These are phyloP conservation scores for Chlorella sorokiniana DNA, from an alignment of 139 green algal species.

Conservation along the genomic window DNA sequence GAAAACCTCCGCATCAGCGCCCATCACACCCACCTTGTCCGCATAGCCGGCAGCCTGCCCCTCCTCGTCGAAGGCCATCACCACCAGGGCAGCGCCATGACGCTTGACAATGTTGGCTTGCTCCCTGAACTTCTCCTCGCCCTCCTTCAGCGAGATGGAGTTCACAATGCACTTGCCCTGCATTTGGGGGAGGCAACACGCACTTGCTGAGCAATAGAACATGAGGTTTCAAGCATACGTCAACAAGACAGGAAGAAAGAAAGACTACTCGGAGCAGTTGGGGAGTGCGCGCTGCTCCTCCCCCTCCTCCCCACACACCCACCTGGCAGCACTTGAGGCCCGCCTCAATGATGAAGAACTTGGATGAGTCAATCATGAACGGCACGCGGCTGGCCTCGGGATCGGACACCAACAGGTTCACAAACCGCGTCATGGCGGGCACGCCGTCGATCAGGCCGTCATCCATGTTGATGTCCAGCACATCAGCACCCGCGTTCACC, in stretches of 20 bases:
- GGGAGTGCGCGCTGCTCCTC: no score
- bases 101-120: constrained; percentile 82
- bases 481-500: constrained; percentile 82
- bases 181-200: not conserved
- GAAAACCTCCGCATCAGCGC: not conserved
- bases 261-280: no score
- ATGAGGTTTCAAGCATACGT: no score
- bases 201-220: not conserved
- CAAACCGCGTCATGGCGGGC: constrained; percentile 93
- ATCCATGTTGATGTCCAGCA: constrained; percentile 99
- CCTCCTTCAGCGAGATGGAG: constrained; percentile 98
- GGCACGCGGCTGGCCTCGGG: constrained; percentile 93
- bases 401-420: constrained; percentile 97
- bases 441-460: constrained; percentile 97
- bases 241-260: not conserved
- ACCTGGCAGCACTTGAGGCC: constrained; percentile 93
- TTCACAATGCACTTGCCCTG: constrained; percentile 99
- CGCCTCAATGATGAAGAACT: constrained; percentile 97
- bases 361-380: constrained; percentile 99
- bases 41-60: constrained; percentile 77
- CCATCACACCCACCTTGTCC: constrained; percentile 72
- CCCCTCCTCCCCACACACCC: not conserved
- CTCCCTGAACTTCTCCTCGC: constrained; percentile 90
- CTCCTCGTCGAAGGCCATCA: constrained; percentile 99
- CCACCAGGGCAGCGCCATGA: constrained; percentile 94